Evolutionary conservation across 257 asterid species (phyloP).

Genomic region (Osmanthus fragrans): DNA sequence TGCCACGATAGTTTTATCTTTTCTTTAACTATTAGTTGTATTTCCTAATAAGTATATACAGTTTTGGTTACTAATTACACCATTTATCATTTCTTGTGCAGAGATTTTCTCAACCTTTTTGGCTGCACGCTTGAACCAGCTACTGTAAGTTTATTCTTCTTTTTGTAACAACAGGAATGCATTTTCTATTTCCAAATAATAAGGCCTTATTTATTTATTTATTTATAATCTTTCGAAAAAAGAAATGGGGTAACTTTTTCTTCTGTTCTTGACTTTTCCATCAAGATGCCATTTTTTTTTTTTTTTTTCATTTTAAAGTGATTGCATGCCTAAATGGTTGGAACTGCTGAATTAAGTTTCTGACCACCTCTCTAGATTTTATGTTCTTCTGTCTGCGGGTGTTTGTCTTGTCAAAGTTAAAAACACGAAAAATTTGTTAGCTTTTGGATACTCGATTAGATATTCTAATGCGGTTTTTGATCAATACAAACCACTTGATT

Average conservation of each 20-base stretch:
- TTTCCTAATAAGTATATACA: background rate
- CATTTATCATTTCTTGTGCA: conserved; percentile 33
- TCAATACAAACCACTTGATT: background rate
- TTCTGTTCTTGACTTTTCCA: background rate
- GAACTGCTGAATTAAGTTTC: conserved; percentile 3
- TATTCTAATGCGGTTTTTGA: background rate
- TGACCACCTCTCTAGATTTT: background rate
- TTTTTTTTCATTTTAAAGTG: background rate
- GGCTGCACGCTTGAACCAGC: conserved; percentile 79
- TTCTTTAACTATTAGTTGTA: background rate
- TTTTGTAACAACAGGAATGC: background rate
- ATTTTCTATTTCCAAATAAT: conserved; percentile 11
- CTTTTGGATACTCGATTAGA: background rate
- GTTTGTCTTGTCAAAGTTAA: background rate
- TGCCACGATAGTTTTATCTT: background rate
- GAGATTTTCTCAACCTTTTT: conserved; percentile 59
- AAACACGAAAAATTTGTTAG: background rate
- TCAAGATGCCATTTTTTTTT: background rate
- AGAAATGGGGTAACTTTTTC: background rate
- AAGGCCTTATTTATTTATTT: background rate
- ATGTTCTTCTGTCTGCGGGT: background rate
- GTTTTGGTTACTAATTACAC: conserved; percentile 16
- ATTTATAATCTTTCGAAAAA: background rate
- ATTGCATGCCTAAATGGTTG: conserved; percentile 6
- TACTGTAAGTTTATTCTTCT: conserved; percentile 47